Conservation (phyloP, 768 basidiomycete genomes). For the Ephemerocybe angulata region DNA sequence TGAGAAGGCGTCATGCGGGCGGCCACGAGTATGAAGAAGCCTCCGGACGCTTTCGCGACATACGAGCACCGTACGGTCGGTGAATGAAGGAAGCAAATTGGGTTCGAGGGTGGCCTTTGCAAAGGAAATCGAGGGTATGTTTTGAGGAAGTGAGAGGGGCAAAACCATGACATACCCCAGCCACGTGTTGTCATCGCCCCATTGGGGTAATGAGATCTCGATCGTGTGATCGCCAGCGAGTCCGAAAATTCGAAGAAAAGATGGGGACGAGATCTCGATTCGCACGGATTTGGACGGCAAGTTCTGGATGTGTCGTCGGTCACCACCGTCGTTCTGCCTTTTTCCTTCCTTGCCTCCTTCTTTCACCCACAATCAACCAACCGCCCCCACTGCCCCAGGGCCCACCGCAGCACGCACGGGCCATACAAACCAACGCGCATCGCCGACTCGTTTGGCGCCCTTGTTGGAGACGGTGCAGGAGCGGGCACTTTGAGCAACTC, state of each 20-base stretch:
- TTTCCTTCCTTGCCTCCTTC: conserved; percentile 5
- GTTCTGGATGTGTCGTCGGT: conserved; percentile 15
- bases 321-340: conserved; percentile 13
- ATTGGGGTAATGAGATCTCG: conserved; percentile 10
- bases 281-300: conserved; percentile 11
- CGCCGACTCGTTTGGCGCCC: too few relatives aligned
- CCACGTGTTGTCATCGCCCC: background rate
- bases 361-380: conserved; percentile 4
- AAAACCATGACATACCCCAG: background rate
- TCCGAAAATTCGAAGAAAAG: background rate
- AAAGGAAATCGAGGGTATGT: too few relatives aligned
- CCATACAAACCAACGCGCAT: too few relatives aligned
- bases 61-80: too few relatives aligned
- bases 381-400: background rate
- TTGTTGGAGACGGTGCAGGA: too few relatives aligned
- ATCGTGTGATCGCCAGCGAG: conserved; percentile 16
- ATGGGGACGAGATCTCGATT: conserved; percentile 4
- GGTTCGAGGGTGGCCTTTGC: too few relatives aligned
- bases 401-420: background rate
- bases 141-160: too few relatives aligned
- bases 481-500: too few relatives aligned
- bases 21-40: background rate
- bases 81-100: too few relatives aligned
- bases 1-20: background rate
- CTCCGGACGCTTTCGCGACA: too few relatives aligned